These are phyloP conservation scores for Barnettozyma hawaiiensis DNA, from an alignment of 1,139 yeast species.

Conservation along the genomic window DNA sequence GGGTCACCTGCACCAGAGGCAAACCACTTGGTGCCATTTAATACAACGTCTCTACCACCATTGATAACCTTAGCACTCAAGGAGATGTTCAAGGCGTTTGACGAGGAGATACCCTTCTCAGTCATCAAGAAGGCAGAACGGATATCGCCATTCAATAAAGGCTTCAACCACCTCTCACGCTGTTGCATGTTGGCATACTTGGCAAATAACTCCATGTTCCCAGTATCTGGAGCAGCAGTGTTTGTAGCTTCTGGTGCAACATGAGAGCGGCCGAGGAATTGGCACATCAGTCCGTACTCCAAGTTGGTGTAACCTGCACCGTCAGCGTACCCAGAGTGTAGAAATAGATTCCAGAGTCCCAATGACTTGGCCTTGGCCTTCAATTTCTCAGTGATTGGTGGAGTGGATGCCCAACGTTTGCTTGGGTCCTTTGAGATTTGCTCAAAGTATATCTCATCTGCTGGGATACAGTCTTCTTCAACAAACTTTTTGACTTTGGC, in stretches of 20 bases:
- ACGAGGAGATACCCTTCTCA: conserved; percentile 59
- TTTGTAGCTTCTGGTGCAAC: conserved; percentile 62
- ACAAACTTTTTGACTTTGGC: conserved; percentile 49
- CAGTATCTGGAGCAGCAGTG: conserved; percentile 69
- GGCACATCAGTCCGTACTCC: conserved; percentile 69
- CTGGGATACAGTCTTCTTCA: conserved; percentile 56
- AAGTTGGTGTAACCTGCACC: conserved; percentile 62
- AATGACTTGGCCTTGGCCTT: conserved; percentile 49
- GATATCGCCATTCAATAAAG: conserved; percentile 53
- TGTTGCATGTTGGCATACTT: conserved; percentile 52
- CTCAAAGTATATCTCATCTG: conserved; percentile 40
- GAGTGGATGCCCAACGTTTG: conserved; percentile 46
- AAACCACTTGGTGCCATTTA: conserved; percentile 68
- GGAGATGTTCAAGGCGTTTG: conserved; percentile 63
- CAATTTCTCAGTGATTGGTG: conserved; percentile 47
- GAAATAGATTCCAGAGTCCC: conserved; percentile 64
- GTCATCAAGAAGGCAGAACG: conserved; percentile 71
- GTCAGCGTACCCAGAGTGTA: conserved; percentile 50
- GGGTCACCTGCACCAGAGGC: conserved; percentile 77
- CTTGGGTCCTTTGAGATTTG: conserved; percentile 39
- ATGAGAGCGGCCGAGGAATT: conserved; percentile 53
- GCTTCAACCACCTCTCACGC: conserved; percentile 48
- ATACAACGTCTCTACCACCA: conserved; percentile 48
- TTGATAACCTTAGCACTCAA: conserved; percentile 37
- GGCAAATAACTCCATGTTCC: conserved; percentile 66